Evolutionary conservation across 768 basidiomycete species (phyloP).

Genomic region (Brasilioporus rufonigricans): DNA sequence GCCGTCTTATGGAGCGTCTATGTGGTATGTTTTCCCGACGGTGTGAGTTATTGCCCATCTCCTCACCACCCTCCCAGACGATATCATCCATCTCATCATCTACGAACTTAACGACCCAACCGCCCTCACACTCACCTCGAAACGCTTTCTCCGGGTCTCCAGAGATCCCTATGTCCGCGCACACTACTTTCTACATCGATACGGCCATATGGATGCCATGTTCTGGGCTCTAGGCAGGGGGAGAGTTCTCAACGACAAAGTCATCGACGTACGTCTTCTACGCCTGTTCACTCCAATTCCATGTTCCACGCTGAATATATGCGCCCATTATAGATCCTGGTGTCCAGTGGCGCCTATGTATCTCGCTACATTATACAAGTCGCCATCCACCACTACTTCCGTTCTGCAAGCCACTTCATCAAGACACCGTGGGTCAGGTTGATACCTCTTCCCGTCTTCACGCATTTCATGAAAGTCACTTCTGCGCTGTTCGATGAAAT

Average conservation of each 20-base stretch:
- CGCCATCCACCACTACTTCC: conserved; percentile 77
- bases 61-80: conserved; percentile 37
- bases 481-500: conserved; percentile 61
- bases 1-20: conserved; percentile 54
- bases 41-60: conserved; percentile 4
- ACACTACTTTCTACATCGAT: conserved; percentile 72
- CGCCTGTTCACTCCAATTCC: conserved; percentile 19
- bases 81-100: conserved; percentile 71
- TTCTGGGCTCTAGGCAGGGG: conserved; percentile 76
- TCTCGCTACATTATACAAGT: conserved; percentile 79
- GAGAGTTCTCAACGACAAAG: conserved; percentile 57
- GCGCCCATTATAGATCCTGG: conserved; percentile 52
- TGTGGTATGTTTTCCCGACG: conserved; percentile 50
- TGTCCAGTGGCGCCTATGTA: conserved; percentile 72
- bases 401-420: conserved; percentile 68
- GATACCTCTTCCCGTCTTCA: conserved; percentile 57
- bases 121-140: conserved; percentile 53
- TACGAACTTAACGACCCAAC: conserved; percentile 68
- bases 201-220: conserved; percentile 67
- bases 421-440: conserved; percentile 73
- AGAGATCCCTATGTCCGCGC: conserved; percentile 75
- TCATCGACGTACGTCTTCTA: conserved; percentile 59
- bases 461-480: conserved; percentile 60
- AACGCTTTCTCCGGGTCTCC: conserved; percentile 59
- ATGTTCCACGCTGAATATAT: conserved; percentile 27